Base-by-base conservation (phyloP, 139 green algal species). In the Haematococcus lacustris region DNA sequence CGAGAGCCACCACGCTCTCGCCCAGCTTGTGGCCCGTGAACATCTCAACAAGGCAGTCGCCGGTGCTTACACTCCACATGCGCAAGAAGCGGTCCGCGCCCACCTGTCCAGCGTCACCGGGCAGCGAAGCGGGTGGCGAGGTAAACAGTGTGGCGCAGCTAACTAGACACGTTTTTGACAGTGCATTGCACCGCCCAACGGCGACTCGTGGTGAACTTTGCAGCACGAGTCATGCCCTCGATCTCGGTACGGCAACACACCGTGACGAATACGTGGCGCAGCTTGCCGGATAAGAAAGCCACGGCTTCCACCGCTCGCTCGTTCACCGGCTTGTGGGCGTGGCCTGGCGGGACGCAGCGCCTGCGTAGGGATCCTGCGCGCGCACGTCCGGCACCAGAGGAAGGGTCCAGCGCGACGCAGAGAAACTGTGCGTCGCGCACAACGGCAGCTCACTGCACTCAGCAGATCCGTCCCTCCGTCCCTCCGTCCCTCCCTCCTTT, bases 251-350 rank as follows among this genome's bases (percentile, higher is more conserved):
- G 9, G 61, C 61, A 71, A 40, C 82, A 73, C 41, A 85, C 82
- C 50, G 76, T 68, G 26, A 82, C 70, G 21, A 84, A 60, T 2
- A 87, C 38, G 41, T 81, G 73, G 1, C 62, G 60, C 73, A 85
- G 51, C n/a, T 63, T 68, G 13, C 67, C 76, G 2, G 74, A 51
- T 32, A 89, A 53, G 69, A 89, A 89, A 1, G 23, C 53, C 34
- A 89, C 41, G 51, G 72, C 66, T 76, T 89, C 84, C n/a, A 87
- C 66, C 4, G 75, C 66, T 0, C 73, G 73, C 62, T 86, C 78
- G 35, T 85, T 82, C n/a, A 73, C 37, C 4, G 78, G 75, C 63
- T 68, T 70, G 50, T 80, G 59, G 73, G 71, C 33, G 75, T 82
- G 47, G 32, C 68, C 69, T 61, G 62, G 50, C 34, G 35, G 38